A percentile compares a stretch with the other conserved stretches of the same genome.
Conservation (phyloP, 805 yeast genomes). For the Lipomyces sp. region DNA sequence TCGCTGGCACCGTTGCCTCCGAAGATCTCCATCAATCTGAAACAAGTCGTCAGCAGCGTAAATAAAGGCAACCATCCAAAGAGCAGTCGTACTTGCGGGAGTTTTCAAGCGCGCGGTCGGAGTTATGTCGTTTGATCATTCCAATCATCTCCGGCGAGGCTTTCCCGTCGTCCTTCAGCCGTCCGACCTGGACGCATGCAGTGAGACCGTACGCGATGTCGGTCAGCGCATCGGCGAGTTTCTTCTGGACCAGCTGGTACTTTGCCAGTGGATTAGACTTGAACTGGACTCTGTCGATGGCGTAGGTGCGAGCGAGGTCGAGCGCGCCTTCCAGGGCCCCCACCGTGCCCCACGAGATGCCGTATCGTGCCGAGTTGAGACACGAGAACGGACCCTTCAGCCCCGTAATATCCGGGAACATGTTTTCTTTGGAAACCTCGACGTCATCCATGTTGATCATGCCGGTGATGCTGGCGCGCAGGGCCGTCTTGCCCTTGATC, state of each 20-base stretch:
- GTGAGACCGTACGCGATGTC: slow-evolving; percentile 42
- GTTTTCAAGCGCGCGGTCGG: slow-evolving; percentile 42
- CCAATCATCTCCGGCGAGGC: slow-evolving; percentile 45
- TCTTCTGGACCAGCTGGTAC: slow-evolving; percentile 44
- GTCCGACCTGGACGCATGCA: slow-evolving; percentile 43
- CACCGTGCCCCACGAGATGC: slow-evolving; percentile 46
- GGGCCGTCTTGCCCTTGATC: slow-evolving; percentile 41
- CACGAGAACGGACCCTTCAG: slow-evolving; percentile 48
- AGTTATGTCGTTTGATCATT: slow-evolving; percentile 45
- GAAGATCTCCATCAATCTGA: slow-evolving; percentile 42
- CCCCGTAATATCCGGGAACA: slow-evolving; percentile 41
- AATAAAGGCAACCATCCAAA: neutral
- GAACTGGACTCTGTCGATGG: slow-evolving; percentile 44
- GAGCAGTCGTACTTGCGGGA: slow-evolving; percentile 34
- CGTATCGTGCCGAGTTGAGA: slow-evolving; percentile 44
- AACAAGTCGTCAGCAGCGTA: neutral
- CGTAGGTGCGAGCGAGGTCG: slow-evolving; percentile 39
- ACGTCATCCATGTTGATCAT: slow-evolving; percentile 45
- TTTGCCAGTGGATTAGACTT: slow-evolving; percentile 41
- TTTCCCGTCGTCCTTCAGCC: slow-evolving; percentile 41
- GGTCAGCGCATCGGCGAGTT: slow-evolving; percentile 44
- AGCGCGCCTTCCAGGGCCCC: slow-evolving; percentile 46
- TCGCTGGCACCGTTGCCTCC: slow-evolving; percentile 48
- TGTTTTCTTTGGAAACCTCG: slow-evolving; percentile 44
- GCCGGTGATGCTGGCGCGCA: slow-evolving; percentile 45